Evolutionary conservation across 2,329 filamentous ascomycete genomes (phyloP), one percentile per base, ranked within the genome.

Genomic region (Phialophora tarda): DNA sequence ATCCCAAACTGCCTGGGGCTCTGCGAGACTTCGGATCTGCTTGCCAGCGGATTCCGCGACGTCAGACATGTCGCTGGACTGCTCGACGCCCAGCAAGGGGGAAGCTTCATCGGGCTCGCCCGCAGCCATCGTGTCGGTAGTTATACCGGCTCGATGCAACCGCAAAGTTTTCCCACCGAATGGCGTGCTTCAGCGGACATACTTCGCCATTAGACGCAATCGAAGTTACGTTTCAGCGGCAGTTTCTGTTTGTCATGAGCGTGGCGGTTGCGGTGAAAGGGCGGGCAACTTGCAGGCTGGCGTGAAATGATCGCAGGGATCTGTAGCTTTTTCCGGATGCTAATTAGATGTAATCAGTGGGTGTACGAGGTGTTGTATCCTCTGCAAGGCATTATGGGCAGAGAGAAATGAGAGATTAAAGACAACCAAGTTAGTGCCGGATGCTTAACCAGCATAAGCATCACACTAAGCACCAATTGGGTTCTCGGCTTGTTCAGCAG

Each of bases 381-480:
- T 34, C 10, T 34, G 8, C 32, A 4, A 34, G 32, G 10, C 11
- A 34, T 11, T 11, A 17, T 14, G 7, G 8, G 8, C 32, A 34
- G 32, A 34, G 32, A n/a, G 38, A 44, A 44, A 8, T 44, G 17
- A n/a, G 14, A 41, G 17, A 6, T 41, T 6, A 6, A n/a, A 7
- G 14, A 44, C 38, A 8, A 44, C 12, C 5, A 8, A 3, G 17
- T 8, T 44, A 44, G 38, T 8, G 38, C 17, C 14, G 17, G 17
- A 51, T 34, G 57, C 57, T 59, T 59, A 50, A 59, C 57, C 44
- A 24, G 24, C 23, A 51, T 59, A 59, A 59, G 57, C 57, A 28
- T 51, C 48, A 8, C 48, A 12, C 47, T 4, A 17, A 6, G 47
- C n/a, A 1, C 17, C 14, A 14, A 32, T 23, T 8, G 24, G 41